Evolutionary conservation across 495 filamentous ascomycete genomes (phyloP).

Genomic region (Podospora pseudocomata): DNA sequence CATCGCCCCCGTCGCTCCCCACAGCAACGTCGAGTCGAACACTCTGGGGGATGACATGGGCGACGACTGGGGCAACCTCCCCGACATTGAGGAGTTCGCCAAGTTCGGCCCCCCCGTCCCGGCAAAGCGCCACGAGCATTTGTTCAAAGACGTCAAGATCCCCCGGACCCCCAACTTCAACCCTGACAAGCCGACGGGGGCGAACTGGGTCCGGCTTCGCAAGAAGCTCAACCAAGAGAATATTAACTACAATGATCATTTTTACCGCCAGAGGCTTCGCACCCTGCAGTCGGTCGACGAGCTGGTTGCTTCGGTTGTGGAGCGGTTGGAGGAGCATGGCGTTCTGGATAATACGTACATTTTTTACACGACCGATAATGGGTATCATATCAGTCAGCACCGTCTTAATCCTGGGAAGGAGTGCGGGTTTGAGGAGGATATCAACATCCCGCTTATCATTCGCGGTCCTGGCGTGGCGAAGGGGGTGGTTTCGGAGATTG

Average conservation of each 20-base stretch:
- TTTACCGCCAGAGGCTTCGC: constrained; percentile 60
- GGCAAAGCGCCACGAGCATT: constrained; percentile 42
- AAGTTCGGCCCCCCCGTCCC: constrained; percentile 54
- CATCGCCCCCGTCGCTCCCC: constrained; percentile 64
- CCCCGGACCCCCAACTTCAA: constrained; percentile 54
- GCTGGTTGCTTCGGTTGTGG: constrained; percentile 57
- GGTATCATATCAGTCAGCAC: constrained; percentile 73
- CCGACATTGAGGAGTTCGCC: constrained; percentile 17
- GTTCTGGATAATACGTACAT: constrained; percentile 67
- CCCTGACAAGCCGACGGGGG: constrained; percentile 52
- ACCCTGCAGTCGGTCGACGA: constrained; percentile 68
- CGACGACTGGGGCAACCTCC: background rate
- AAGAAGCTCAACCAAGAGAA: constrained; percentile 50
- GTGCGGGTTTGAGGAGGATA: constrained; percentile 69
- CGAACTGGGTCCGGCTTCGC: constrained; percentile 58
- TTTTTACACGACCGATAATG: constrained; percentile 71
- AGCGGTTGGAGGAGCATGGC: constrained; percentile 47
- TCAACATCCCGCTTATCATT: constrained; percentile 64
- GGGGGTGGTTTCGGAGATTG: constrained; percentile 45
- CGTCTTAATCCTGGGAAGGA: constrained; percentile 68
- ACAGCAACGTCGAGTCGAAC: constrained; percentile 48
- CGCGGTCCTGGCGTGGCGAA: constrained; percentile 55
- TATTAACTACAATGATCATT: constrained; percentile 64
- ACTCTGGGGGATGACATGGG: background rate
- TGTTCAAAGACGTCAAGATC: constrained; percentile 47